These are phyloP conservation scores for Kodamaea ohmeri DNA, from an alignment of 1,139 yeast genomes.

Conservation along the genomic window DNA sequence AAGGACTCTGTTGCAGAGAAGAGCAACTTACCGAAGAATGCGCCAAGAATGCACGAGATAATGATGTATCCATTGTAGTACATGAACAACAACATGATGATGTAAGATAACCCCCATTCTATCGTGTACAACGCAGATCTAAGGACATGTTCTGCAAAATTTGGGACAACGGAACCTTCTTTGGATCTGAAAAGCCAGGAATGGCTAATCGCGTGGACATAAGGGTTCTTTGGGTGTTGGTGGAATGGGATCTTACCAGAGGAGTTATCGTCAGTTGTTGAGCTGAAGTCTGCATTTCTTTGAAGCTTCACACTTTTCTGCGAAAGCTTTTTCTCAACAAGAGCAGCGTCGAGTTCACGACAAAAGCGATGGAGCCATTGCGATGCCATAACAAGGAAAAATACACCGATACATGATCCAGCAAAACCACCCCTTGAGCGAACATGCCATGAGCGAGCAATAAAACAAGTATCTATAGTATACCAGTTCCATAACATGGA, in stretches of 20 bases:
- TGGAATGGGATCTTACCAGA: neutral
- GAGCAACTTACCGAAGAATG: slow-evolving; percentile 53
- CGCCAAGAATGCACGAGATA: slow-evolving; percentile 61
- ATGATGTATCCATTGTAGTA: slow-evolving; percentile 69
- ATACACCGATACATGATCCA: slow-evolving; percentile 67
- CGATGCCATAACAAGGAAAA: slow-evolving; percentile 52
- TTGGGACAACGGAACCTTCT: slow-evolving; percentile 29
- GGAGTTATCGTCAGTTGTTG: slow-evolving; percentile 1
- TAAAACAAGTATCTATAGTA: slow-evolving; percentile 61
- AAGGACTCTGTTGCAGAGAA: slow-evolving; percentile 46
- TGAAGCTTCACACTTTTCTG: neutral
- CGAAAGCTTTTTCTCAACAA: slow-evolving; percentile 23
- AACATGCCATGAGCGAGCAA: slow-evolving; percentile 65
- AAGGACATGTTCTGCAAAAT: slow-evolving; percentile 46
- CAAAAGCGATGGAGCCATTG: slow-evolving; percentile 57
- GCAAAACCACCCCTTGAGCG: slow-evolving; percentile 61
- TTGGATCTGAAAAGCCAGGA: slow-evolving; percentile 31
- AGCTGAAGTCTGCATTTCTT: neutral
- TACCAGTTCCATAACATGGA: slow-evolving; percentile 45
- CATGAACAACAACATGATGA: slow-evolving; percentile 71
- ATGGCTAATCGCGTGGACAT: slow-evolving; percentile 35
- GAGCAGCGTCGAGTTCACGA: slow-evolving; percentile 51
- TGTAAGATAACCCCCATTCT: slow-evolving; percentile 62
- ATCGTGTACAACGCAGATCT: slow-evolving; percentile 49
- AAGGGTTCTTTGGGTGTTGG: slow-evolving; percentile 12